Conservation (phyloP, 2,329 filamentous ascomycete genomes). For the Hirsutella rhossiliensis region DNA sequence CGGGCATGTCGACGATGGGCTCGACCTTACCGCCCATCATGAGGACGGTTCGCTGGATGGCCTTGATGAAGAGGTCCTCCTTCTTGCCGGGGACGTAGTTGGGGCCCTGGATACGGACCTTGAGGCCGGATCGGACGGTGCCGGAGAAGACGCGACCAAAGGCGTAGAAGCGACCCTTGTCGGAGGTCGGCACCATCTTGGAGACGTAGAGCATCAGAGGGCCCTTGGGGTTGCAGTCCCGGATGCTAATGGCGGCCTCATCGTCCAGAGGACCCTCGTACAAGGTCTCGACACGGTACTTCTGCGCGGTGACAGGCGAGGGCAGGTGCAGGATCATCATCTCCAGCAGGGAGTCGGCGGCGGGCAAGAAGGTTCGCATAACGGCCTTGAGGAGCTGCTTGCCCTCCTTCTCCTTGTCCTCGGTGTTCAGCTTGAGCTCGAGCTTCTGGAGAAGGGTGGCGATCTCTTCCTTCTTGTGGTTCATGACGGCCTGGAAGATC, state of each 20-base stretch:
- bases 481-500: slow-evolving; percentile 93
- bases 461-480: slow-evolving; percentile 96
- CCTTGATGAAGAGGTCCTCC: slow-evolving; percentile 98
- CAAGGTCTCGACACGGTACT: slow-evolving; percentile 94
- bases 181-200: slow-evolving; percentile 99
- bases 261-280: slow-evolving; percentile 97
- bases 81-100: slow-evolving; percentile 98
- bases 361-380: slow-evolving; percentile 98
- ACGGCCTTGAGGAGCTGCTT: slow-evolving; percentile 96
- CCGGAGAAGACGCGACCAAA: slow-evolving; percentile 99
- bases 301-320: slow-evolving; percentile 90
- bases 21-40: slow-evolving; percentile 99
- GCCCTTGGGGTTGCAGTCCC: slow-evolving; percentile 94
- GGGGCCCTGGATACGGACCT: slow-evolving; percentile 99
- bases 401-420: slow-evolving; percentile 90
- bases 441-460: slow-evolving; percentile 79
- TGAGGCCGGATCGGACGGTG: slow-evolving; percentile 94
- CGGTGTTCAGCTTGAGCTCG: slow-evolving; percentile 74
- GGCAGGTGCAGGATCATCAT: slow-evolving; percentile 99
- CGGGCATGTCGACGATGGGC: slow-evolving; percentile 96
- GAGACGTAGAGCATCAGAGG: slow-evolving; percentile 99
- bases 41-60: slow-evolving; percentile 97
- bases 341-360: slow-evolving; percentile 94
- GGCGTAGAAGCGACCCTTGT: slow-evolving; percentile 99
- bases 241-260: slow-evolving; percentile 88